A percentile compares a stretch with the other conserved stretches of the same genome.
Conservation (phyloP, 495 filamentous ascomycete genomes). For the Platismatia glauca region DNA sequence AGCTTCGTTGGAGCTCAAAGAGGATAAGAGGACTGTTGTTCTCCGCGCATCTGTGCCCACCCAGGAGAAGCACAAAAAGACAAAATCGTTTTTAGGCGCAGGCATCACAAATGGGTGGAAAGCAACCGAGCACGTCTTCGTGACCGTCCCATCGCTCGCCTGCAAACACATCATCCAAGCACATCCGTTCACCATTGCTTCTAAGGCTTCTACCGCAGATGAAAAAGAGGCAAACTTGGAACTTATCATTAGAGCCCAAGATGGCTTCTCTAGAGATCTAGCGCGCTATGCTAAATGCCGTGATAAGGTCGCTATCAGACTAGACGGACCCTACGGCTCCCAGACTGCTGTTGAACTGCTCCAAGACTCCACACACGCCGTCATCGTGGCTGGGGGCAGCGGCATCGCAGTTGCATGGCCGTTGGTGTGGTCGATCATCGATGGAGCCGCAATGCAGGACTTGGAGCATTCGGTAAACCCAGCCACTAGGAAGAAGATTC, state of each 20-base stretch:
- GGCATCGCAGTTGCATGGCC: constrained; percentile 54
- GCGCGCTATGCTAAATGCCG: constrained; percentile 39
- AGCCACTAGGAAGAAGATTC: constrained; percentile 30
- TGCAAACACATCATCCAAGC: constrained; percentile 39
- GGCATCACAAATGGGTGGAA: constrained; percentile 43
- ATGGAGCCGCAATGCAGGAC: background rate
- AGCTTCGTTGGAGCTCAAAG: constrained; percentile 40
- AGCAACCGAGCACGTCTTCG: constrained; percentile 50
- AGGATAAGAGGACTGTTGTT: constrained; percentile 42
- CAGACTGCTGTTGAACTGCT: constrained; percentile 36
- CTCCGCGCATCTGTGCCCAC: constrained; percentile 29
- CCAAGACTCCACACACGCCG: constrained; percentile 31
- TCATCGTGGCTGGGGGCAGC: constrained; percentile 53
- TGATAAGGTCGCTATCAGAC: constrained; percentile 29
- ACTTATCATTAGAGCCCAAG: constrained; percentile 47
- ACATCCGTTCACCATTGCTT: constrained; percentile 56
- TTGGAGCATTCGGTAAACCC: background rate
- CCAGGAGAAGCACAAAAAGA: background rate
- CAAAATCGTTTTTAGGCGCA: constrained; percentile 5
- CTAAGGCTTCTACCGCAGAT: constrained; percentile 30
- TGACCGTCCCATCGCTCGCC: constrained; percentile 44
- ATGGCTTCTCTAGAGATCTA: constrained; percentile 49
- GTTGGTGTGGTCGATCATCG: constrained; percentile 33
- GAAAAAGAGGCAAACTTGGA: constrained; percentile 36
- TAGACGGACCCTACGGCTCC: constrained; percentile 54